Evolutionary conservation across 1,284 basidiomycete species (phyloP), one percentile per base, ranked within the genome.

Genomic region (Stereum hirsutum): DNA sequence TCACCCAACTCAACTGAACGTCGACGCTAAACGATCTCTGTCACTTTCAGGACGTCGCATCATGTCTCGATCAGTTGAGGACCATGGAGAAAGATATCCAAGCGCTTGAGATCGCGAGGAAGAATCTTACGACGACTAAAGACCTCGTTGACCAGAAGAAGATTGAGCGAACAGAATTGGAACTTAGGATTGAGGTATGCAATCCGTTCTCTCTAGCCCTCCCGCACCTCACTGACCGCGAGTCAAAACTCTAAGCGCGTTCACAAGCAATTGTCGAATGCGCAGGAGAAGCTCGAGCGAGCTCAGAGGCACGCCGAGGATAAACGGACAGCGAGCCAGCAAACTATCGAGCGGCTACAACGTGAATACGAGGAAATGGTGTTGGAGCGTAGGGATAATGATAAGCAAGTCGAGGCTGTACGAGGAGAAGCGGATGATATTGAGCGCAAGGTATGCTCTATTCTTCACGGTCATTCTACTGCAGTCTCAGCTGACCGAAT

Each of bases 321-420:
- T 46, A 85, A 82, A 57, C 77, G 80, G 41, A 57, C 68, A 14
- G 72, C 78, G 10, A 81, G 78, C 49, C 76, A 81, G 49, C 70
- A 74, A 47, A 81, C 77, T 10, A 77, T 90, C 43, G 78, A 83
- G 42, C 70, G 77, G 7, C 65, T 92, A 21, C 77, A 88, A 54
- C 68, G 65, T 30, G 84, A 90, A 62, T 90, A 83, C 56, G 78
- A 85, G 31, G 67, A 81, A 49, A 87, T 89, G 83, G 73, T 72
- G 14, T 53, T 75, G 14, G 85, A 87, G 53, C 67, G 85, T 37
- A 66, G 77, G 39, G 81, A 87, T 43, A 88, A 87, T 46, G 85
- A 89, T 51, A 76, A 74, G 46, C 73, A 83, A 41, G 73, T 87
- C 2, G 83, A 88, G 49, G 80, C 85, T 54, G 63, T 84, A 26